Evolutionary conservation across 768 basidiomycete species (phyloP).

Genomic region (Termitomyces sp.): DNA sequence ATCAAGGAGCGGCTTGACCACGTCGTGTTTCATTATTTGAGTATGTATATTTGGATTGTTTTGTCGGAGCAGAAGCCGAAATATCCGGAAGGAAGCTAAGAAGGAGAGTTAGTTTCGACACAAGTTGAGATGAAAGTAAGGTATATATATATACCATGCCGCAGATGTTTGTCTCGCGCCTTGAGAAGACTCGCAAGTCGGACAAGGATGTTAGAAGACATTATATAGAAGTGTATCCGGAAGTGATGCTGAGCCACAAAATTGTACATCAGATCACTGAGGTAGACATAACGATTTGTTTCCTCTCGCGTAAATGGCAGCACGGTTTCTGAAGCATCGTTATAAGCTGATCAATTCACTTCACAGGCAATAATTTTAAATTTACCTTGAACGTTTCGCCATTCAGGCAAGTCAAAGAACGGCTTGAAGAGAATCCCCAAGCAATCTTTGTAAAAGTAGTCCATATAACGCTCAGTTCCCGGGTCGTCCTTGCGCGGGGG

Average conservation of each 20-base stretch:
- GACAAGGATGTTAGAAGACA: conserved; percentile 70
- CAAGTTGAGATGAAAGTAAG: conserved; percentile 4
- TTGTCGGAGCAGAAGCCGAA: conserved; percentile 77
- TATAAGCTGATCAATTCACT: neutral
- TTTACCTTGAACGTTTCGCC: conserved; percentile 31
- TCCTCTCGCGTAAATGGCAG: conserved; percentile 64
- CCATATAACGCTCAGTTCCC: conserved; percentile 81
- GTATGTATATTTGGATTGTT: conserved; percentile 71
- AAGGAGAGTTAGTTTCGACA: neutral
- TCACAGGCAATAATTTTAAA: neutral
- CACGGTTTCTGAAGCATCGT: conserved; percentile 35
- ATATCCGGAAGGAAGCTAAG: conserved; percentile 87
- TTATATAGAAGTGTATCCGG: conserved; percentile 85
- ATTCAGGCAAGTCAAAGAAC: conserved; percentile 67
- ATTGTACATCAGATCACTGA: conserved; percentile 88
- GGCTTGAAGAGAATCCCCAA: conserved; percentile 78
- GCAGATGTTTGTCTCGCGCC: conserved; percentile 85
- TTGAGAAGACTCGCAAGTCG: conserved; percentile 75
- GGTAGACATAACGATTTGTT: conserved; percentile 79
- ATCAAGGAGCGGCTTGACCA: conserved; percentile 78
- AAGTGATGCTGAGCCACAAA: conserved; percentile 87
- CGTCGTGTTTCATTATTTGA: conserved; percentile 80
- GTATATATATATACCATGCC: conserved; percentile 71
- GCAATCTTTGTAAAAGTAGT: conserved; percentile 89
- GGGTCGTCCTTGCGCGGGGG: conserved; percentile 73